Conservation (phyloP, 768 basidiomycete species). For the Scleroderma bovista region DNA sequence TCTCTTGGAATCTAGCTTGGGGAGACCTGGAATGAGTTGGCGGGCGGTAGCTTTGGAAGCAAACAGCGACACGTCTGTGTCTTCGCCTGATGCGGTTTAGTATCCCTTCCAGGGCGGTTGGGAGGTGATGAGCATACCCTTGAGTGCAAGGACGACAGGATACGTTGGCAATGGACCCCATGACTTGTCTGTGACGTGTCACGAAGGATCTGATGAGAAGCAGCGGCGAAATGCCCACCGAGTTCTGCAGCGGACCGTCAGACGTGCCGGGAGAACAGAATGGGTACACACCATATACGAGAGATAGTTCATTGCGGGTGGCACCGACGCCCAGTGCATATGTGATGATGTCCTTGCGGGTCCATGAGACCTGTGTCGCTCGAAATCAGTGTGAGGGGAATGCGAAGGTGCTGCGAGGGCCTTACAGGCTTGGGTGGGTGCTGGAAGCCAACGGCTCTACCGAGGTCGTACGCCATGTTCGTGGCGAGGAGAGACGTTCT, state of each 20-base stretch:
- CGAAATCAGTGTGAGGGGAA: neutral
- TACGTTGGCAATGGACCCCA: conserved; percentile 83
- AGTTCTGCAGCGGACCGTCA: conserved; percentile 37
- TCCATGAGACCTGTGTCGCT: conserved; percentile 65
- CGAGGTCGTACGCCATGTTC: conserved; percentile 53
- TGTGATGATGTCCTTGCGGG: conserved; percentile 72
- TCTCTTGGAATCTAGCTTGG: conserved; percentile 62
- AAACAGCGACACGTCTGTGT: conserved; percentile 68
- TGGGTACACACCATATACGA: conserved; percentile 59
- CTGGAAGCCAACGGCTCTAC: conserved; percentile 59
- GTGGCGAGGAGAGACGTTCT: neutral
- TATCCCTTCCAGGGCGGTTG: neutral
- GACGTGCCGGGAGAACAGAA: neutral
- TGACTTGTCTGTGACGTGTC: conserved; percentile 42
- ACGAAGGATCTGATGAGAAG: no score
- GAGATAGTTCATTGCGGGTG: conserved; percentile 61
- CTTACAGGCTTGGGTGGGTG: conserved; percentile 50
- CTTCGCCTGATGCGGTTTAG: conserved; percentile 35
- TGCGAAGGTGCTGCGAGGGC: neutral
- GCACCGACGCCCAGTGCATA: conserved; percentile 83
- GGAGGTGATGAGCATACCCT: conserved; percentile 36
- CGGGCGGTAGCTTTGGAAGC: conserved; percentile 37
- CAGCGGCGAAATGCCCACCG: conserved; percentile 27
- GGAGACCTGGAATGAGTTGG: conserved; percentile 56
- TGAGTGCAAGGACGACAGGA: conserved; percentile 73